phyloP scores from a whole-genome alignment of 2,329 filamentous ascomycete species.

The Colletotrichum horii region DNA sequence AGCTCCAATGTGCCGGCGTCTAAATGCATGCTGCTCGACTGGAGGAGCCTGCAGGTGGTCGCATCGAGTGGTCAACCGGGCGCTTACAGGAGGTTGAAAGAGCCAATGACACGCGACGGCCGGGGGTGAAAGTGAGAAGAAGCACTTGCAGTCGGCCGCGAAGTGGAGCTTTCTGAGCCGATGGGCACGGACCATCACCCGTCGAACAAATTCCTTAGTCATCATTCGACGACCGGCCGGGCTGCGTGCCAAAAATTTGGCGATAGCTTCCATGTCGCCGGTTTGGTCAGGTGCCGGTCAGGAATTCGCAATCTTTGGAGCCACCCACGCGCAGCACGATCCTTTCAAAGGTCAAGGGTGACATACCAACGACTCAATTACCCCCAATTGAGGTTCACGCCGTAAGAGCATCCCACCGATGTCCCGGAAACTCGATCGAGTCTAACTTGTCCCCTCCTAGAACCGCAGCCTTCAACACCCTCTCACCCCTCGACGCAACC shows the following conservation, averaged over 20 bases:
- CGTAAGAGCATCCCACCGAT: neutral
- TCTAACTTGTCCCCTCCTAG: neutral
- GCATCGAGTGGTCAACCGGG: slow-evolving; percentile 22
- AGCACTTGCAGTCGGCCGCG: neutral
- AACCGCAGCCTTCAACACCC: neutral
- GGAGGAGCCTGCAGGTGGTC: slow-evolving; percentile 19
- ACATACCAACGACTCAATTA: neutral
- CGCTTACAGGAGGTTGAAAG: slow-evolving; percentile 22
- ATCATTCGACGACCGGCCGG: slow-evolving; percentile 4
- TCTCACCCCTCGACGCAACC: neutral
- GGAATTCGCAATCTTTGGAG: neutral
- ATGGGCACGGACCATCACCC: neutral
- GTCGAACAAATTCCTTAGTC: neutral
- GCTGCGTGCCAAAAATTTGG: slow-evolving; percentile 19
- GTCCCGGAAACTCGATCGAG: neutral
- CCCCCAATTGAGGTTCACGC: neutral
- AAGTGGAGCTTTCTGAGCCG: neutral
- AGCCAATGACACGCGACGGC: slow-evolving; percentile 12
- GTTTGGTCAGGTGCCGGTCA: neutral
- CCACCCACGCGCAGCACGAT: neutral
- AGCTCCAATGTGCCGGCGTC: slow-evolving; percentile 3
- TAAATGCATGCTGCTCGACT: slow-evolving; percentile 10
- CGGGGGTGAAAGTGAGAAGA: neutral
- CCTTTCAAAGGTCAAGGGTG: neutral
- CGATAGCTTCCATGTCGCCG: slow-evolving; percentile 16